These are phyloP conservation scores for Cladophialophora chaetospira DNA, from an alignment of 2,329 filamentous ascomycete genomes.

Conservation along the genomic window DNA sequence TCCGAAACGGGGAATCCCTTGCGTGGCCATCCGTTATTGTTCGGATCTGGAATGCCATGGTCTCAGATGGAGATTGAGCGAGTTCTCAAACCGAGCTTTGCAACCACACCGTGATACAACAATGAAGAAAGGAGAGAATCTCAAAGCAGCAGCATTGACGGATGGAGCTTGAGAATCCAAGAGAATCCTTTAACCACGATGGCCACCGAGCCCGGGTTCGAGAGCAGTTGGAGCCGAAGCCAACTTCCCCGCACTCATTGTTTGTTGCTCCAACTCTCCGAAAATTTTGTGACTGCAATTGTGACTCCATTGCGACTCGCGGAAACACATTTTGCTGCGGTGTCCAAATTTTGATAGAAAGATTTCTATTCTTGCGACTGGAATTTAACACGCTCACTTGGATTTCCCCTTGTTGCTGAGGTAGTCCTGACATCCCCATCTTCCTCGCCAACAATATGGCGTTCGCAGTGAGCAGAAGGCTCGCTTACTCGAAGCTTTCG, in stretches of 20 bases:
- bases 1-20: conserved; percentile 5
- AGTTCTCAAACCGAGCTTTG: neutral
- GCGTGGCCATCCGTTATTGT: neutral
- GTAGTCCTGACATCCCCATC: neutral
- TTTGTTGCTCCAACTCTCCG: neutral
- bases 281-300: conserved; percentile 1
- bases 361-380: neutral
- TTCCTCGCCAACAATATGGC: conserved; percentile 14
- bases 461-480: conserved; percentile 15
- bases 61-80: conserved; percentile 15
- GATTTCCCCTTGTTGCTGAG: too few relatives aligned
- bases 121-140: too few relatives aligned
- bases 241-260: neutral
- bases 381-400: too few relatives aligned
- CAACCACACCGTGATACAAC: too few relatives aligned
- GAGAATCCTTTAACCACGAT: too few relatives aligned
- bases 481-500: conserved; percentile 13
- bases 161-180: too few relatives aligned
- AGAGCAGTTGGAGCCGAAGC: neutral
- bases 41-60: conserved; percentile 8
- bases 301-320: neutral
- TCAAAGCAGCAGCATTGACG: too few relatives aligned
- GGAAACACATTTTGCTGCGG: neutral
- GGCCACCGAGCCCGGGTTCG: too few relatives aligned
- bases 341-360: neutral